These are phyloP conservation scores for Peterozyma toletana DNA, from an alignment of 805 yeast species.

Conservation along the genomic window DNA sequence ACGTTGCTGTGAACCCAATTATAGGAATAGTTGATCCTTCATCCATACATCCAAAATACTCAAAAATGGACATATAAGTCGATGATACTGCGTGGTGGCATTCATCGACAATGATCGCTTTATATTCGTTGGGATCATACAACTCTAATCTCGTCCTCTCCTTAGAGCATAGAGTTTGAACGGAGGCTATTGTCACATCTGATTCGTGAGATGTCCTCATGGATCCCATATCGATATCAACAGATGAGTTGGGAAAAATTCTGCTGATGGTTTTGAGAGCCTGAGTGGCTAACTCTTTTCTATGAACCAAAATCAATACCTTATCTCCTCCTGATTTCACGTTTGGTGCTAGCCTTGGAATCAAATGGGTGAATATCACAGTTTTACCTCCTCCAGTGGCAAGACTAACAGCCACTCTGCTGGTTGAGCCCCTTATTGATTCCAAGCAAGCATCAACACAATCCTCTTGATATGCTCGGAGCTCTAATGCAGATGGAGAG, in stretches of 20 bases:
- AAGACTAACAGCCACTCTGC: slow-evolving; percentile 70
- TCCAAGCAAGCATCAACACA: slow-evolving; percentile 52
- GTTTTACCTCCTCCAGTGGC: slow-evolving; percentile 98
- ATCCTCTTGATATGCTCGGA: slow-evolving; percentile 53
- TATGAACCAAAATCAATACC: slow-evolving; percentile 67
- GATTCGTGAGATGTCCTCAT: slow-evolving; percentile 32
- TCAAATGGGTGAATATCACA: slow-evolving; percentile 58
- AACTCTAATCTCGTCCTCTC: slow-evolving; percentile 33
- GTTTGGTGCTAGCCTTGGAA: slow-evolving; percentile 28
- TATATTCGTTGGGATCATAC: slow-evolving; percentile 54
- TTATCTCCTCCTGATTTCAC: slow-evolving; percentile 23
- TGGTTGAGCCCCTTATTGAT: slow-evolving; percentile 36
- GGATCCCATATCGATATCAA: slow-evolving; percentile 68
- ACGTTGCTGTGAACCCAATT: slow-evolving; percentile 85
- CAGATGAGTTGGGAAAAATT: slow-evolving; percentile 41
- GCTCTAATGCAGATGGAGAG: no score
- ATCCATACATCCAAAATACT: slow-evolving; percentile 46
- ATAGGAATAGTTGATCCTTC: slow-evolving; percentile 41
- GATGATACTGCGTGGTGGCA: slow-evolving; percentile 86
- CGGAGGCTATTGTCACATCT: slow-evolving; percentile 73
- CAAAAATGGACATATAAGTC: slow-evolving; percentile 52
- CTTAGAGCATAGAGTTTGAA: slow-evolving; percentile 50
- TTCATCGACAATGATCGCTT: slow-evolving; percentile 78
- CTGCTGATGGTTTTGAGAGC: slow-evolving; percentile 43
- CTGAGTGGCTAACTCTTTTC: slow-evolving; percentile 72